phyloP scores from a whole-genome alignment of 1,139 yeast genomes.

The Waltiozyma sp. region DNA sequence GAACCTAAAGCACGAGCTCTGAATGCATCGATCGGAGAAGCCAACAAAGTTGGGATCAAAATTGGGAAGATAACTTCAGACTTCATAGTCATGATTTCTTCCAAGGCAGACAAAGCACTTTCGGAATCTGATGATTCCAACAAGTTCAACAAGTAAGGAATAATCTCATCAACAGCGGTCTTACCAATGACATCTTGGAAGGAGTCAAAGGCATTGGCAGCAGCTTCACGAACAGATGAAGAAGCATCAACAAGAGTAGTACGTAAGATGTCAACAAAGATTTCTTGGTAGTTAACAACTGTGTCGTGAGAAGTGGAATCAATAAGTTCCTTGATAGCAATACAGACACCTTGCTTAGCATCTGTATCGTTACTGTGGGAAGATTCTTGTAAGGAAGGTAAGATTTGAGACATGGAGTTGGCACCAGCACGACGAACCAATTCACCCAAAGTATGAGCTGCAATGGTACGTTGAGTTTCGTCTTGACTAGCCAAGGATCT shows the following conservation, averaged over 20 bases:
- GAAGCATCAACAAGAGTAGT: constrained; percentile 70
- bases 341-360: constrained; percentile 92
- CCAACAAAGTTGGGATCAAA: constrained; percentile 71
- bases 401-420: constrained; percentile 69
- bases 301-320: constrained; percentile 60
- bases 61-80: constrained; percentile 91
- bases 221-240: constrained; percentile 72
- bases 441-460: constrained; percentile 92
- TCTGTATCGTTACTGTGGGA: constrained; percentile 55
- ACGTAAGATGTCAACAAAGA: constrained; percentile 65
- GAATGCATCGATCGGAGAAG: constrained; percentile 73
- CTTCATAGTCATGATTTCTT: constrained; percentile 86
- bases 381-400: constrained; percentile 75
- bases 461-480: constrained; percentile 71
- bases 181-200: constrained; percentile 77
- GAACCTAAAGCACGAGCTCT: constrained; percentile 85
- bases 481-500: constrained; percentile 74
- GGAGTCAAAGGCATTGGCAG: constrained; percentile 84
- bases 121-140: constrained; percentile 60
- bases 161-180: constrained; percentile 74
- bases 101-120: constrained; percentile 76
- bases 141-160: constrained; percentile 72
- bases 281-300: constrained; percentile 53
- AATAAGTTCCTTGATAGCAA: constrained; percentile 80
- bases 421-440: constrained; percentile 92